Evolutionary conservation across 768 basidiomycete genomes (phyloP).

Genomic region (Phaffia tasmanica): DNA sequence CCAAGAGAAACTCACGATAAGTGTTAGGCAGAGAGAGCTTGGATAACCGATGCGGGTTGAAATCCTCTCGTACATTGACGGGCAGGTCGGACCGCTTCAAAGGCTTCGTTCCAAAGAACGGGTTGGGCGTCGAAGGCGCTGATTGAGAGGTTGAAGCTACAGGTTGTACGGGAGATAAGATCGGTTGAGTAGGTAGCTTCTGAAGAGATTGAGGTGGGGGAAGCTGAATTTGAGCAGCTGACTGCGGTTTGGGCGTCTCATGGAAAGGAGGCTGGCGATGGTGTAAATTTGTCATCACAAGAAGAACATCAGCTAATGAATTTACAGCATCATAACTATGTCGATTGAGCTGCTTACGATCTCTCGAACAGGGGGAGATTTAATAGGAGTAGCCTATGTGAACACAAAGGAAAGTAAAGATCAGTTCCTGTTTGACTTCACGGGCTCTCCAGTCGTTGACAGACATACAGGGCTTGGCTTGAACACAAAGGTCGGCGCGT

Average conservation of each 20-base stretch:
- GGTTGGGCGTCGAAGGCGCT: constrained; percentile 39
- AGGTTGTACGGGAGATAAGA: constrained; percentile 32
- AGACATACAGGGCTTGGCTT: constrained; percentile 72
- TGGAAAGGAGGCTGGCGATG: constrained; percentile 29
- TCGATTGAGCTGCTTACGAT: constrained; percentile 9
- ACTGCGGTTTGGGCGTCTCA: neutral
- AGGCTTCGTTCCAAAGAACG: constrained; percentile 75
- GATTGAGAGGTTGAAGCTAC: too few relatives aligned
- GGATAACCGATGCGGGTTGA: constrained; percentile 86
- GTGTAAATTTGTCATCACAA: neutral
- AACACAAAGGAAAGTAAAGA: too few relatives aligned
- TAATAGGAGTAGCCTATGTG: too few relatives aligned
- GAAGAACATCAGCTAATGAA: constrained; percentile 27
- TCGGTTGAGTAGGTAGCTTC: constrained; percentile 49
- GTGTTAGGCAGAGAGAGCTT: constrained; percentile 64
- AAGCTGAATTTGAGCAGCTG: constrained; percentile 15
- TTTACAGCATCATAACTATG: too few relatives aligned
- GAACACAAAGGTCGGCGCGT: constrained; percentile 69
- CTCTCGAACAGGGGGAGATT: neutral
- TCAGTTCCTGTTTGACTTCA: constrained; percentile 48
- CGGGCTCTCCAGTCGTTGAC: too few relatives aligned
- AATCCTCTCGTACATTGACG: constrained; percentile 88
- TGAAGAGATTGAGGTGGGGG: constrained; percentile 35
- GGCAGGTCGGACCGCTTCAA: constrained; percentile 52
- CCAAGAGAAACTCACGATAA: constrained; percentile 50